Base-by-base conservation (phyloP, 1,139 yeast genomes). In the Kluyveromyces sp. region DNA sequence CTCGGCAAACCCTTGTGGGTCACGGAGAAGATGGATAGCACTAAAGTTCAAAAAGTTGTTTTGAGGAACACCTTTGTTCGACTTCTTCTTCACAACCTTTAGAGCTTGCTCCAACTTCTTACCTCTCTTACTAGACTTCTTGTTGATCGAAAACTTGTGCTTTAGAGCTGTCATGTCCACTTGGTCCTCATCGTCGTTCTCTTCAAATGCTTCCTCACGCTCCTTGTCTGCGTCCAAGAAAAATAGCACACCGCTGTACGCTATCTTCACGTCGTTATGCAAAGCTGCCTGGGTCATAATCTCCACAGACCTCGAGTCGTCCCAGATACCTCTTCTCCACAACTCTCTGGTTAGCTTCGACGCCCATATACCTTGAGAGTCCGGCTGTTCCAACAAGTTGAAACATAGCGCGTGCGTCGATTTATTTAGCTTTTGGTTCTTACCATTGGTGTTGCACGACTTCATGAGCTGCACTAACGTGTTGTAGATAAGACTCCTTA, bases 301-400 rank as follows among this genome's bases (percentile, higher is more conserved):
- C 66, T 92, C 98, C 27, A 92, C 96, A 0, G 97, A 84, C 57
- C 97, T 74, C 1, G 96, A 78, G 66, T 92, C 99, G 65, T 89
- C 97, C 99, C 99, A 92, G 50, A 92, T 84, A 60, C 96, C 96
- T 62, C 97, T 76, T 70, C 95, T 78, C 99, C 99, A 92, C 47
- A 92, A 73, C 65, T 92, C 97, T 64, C 97, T 77, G 6, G 97
- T 89, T 47, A 92, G 72, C 60, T 88, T 89, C 7, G 97, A 86
- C 3, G 98, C 97, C 97, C 98, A 92, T 31, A 92, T 70, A 37
- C 97, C 97, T 60, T 81, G 85, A 40, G 81, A 70, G 56, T 83
- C 90, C 50, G 84, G 79, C 56, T 83, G 85, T 53, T 85, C 92
- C 42, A 92, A 71, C 53, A 90, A 71, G 57, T 86, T 87, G 71